Percentiles rank a stretch among this genome's conserved stretches.
Conservation (phyloP, 2,329 filamentous ascomycete genomes). For the Gnomoniopsis smithogilvyi region DNA sequence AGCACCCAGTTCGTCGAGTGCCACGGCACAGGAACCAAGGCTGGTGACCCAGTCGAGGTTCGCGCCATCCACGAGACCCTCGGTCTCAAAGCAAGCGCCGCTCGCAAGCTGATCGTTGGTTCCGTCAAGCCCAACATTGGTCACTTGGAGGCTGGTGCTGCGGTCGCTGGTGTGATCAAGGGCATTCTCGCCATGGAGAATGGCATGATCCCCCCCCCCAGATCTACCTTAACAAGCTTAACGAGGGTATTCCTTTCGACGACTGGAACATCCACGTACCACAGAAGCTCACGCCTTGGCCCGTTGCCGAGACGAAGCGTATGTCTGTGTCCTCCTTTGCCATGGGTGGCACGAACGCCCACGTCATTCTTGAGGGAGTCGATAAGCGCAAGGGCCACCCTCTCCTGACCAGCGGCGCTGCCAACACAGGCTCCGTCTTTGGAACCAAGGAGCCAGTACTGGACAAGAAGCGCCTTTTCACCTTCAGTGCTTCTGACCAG, state of each 20-base stretch:
- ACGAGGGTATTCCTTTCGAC: conserved; percentile 11
- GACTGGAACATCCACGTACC: conserved; percentile 13
- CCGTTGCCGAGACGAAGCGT: conserved; percentile 8
- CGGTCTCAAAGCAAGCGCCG: conserved; percentile 1
- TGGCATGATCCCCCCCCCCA: conserved; percentile 35
- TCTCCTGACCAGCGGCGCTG: conserved; percentile 6
- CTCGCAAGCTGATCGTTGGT: conserved; percentile 21
- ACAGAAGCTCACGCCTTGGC: conserved; percentile 11
- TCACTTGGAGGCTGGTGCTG: conserved; percentile 42
- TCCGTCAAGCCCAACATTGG: conserved; percentile 39
- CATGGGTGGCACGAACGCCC: conserved; percentile 10
- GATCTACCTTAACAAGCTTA: conserved; percentile 30
- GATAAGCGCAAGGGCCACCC: conserved; percentile 15
- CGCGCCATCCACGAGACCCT: conserved; percentile 22
- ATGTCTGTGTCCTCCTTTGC: conserved; percentile 11
- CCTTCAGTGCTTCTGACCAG: conserved; percentile 37
- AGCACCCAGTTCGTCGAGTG: conserved; percentile 28
- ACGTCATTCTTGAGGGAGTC: conserved; percentile 10
- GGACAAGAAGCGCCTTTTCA: conserved; percentile 36
- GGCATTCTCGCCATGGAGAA: conserved; percentile 38
- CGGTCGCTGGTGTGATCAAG: conserved; percentile 42
- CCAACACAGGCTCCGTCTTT: conserved; percentile 1
- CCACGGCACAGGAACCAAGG: conserved; percentile 32
- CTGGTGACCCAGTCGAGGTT: conserved; percentile 35
- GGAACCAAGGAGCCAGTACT: conserved; percentile 7